These are phyloP conservation scores for Sporobolomyces roseus DNA, from an alignment of 768 basidiomycete species.

Conservation along the genomic window DNA sequence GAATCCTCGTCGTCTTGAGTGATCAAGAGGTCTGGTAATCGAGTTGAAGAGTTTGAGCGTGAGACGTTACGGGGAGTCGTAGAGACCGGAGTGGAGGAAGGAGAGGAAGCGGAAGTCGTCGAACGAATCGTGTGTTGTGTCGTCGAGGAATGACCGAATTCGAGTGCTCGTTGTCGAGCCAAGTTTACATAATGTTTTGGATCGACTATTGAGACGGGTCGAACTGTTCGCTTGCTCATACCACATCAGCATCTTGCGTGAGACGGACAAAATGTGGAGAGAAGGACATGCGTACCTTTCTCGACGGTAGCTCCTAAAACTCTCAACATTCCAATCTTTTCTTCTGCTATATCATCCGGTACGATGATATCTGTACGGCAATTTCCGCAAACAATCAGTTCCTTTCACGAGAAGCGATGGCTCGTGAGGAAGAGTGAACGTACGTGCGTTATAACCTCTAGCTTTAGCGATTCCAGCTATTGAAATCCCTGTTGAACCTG, in stretches of 20 bases:
- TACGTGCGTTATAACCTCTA: conserved; percentile 43
- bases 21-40: conserved; percentile 25
- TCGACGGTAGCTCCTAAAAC: conserved; percentile 86
- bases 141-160: conserved; percentile 57
- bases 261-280: background rate
- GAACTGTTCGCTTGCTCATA: conserved; percentile 51
- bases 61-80: background rate
- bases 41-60: background rate
- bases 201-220: conserved; percentile 95
- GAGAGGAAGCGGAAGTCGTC: conserved; percentile 1
- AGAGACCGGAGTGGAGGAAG: background rate
- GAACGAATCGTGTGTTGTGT: background rate
- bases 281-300: conserved; percentile 48
- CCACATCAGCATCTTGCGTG: background rate
- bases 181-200: conserved; percentile 86
- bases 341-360: conserved; percentile 56
- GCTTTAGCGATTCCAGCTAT: conserved; percentile 76
- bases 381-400: no score
- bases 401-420: no score
- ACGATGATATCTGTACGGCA: conserved; percentile 18
- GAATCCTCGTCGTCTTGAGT: background rate
- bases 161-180: conserved; percentile 69
- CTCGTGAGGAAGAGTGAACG: background rate
- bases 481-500: conserved; percentile 92
- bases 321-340: conserved; percentile 79